Evolutionary conservation across 108 stramenopile species (phyloP).

Genomic region (Craspedostauros australis): DNA sequence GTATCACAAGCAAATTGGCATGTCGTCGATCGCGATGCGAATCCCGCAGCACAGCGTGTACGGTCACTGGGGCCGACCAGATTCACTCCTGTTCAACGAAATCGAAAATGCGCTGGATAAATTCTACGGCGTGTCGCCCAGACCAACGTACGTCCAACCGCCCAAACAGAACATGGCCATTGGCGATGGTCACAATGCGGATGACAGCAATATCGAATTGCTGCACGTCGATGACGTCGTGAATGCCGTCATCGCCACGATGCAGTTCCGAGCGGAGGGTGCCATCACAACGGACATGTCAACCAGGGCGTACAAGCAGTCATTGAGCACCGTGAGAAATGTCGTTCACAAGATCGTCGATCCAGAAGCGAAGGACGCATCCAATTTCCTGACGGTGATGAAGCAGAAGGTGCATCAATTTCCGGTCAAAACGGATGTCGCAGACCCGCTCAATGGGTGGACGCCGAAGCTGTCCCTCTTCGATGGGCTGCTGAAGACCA

Average conservation of each 20-base stretch:
- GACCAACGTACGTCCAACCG: slow-evolving; percentile 20
- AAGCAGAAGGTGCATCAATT: background rate
- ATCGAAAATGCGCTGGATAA: slow-evolving; percentile 24
- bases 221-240: slow-evolving; percentile 70
- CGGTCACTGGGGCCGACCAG: slow-evolving; percentile 67
- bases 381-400: background rate
- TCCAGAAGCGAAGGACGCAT: background rate
- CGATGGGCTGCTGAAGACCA: slow-evolving; percentile 44
- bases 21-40: slow-evolving; percentile 47
- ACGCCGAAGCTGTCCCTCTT: slow-evolving; percentile 32
- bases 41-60: slow-evolving; percentile 49
- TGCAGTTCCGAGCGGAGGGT: slow-evolving; percentile 50
- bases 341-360: background rate
- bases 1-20: slow-evolving; percentile 29
- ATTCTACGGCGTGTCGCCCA: slow-evolving; percentile 16
- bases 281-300: slow-evolving; percentile 40
- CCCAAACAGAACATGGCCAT: slow-evolving; percentile 22
- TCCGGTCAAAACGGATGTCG: background rate
- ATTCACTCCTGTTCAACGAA: slow-evolving; percentile 23
- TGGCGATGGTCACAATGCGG: slow-evolving; percentile 10
- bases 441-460: background rate
- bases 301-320: slow-evolving; percentile 23
- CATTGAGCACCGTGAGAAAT: background rate
- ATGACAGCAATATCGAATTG: slow-evolving; percentile 27
- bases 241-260: slow-evolving; percentile 59